Evolutionary conservation across 805 yeast genomes (phyloP).

Genomic region (Wickerhamiella alocasiicola): DNA sequence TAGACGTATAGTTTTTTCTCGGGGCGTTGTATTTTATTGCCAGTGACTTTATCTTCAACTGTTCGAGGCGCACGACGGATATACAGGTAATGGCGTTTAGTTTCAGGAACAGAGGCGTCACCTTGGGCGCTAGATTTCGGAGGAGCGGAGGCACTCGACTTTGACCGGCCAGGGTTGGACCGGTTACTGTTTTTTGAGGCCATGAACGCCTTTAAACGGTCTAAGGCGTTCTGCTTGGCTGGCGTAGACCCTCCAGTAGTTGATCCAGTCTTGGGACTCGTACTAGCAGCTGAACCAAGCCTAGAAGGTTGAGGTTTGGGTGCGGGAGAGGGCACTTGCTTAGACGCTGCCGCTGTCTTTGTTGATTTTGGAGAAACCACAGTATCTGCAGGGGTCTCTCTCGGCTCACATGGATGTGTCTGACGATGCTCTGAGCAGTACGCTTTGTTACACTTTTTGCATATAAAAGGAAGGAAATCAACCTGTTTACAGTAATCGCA

Average conservation of each 20-base stretch:
- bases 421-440: slow-evolving; percentile 30
- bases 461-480: slow-evolving; percentile 34
- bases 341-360: background rate
- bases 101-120: slow-evolving; percentile 23
- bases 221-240: slow-evolving; percentile 2
- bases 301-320: too few relatives aligned
- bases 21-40: slow-evolving; percentile 13
- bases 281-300: too few relatives aligned
- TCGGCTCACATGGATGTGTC: slow-evolving; percentile 5
- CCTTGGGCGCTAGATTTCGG: slow-evolving; percentile 25
- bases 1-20: slow-evolving; percentile 16
- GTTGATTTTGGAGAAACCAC: background rate
- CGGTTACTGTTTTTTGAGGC: slow-evolving; percentile 2
- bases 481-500: slow-evolving; percentile 30
- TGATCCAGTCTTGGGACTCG: too few relatives aligned
- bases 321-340: too few relatives aligned
- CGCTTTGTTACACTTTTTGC: slow-evolving; percentile 28
- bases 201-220: slow-evolving; percentile 6
- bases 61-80: slow-evolving; percentile 16
- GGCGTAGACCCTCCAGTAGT: too few relatives aligned
- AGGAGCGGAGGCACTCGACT: background rate
- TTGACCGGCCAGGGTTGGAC: background rate
- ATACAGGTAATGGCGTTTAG: slow-evolving; percentile 26
- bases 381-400: background rate
- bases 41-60: slow-evolving; percentile 14